Base-by-base conservation (phyloP, 2,329 filamentous ascomycete genomes). In the Microcyclospora tardicrescens region DNA sequence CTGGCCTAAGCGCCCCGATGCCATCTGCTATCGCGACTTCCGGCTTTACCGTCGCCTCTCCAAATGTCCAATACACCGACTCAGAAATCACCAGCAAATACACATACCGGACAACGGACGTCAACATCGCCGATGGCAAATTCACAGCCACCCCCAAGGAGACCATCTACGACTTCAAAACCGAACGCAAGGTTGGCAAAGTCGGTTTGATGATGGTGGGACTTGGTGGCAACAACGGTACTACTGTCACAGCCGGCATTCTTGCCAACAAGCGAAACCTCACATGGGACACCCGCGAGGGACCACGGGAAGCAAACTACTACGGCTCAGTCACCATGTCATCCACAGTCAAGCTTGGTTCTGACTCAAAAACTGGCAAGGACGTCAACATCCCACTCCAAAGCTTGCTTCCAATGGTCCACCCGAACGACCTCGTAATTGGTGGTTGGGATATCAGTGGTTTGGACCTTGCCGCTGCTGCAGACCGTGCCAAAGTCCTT, bases 361-460 rank as follows among this genome's bases (percentile, higher is more conserved):
- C 81, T 33, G 85, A 96, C 56, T 72, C 77, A 55, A 76, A 81
- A 65, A 93, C 85, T 44, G 77, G 75, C 55, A 74, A 82, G 65
- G 91, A 98, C 58, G 77, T 98, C 67, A 94, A 96, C 67, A 84
- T 98, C 53, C 89, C 91, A 47, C 93, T 98, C 72, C 84, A 89
- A 60, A 77, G 89, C 61, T 73, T 96, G 55, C 73, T 98, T 48
- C 91, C 91, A 44, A 94, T 96, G 86, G 83, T 89, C 43, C 89
- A 96, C 65, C 91, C 91, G 54, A 91, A 98, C 60, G 87, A 98
- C 61, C 76, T 98, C 36, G 82, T 84, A 58, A 75, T 98, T 61
- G 89, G 91, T 52, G 91, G 91, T 45, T 98, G 91, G 91, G 91
- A 98, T 61, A 96, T 98, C 60, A 94, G 84, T 68, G 69, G 75